Evolutionary conservation across 371 early-diverging fungal species (phyloP).

Genomic region (Mucor indicus): DNA sequence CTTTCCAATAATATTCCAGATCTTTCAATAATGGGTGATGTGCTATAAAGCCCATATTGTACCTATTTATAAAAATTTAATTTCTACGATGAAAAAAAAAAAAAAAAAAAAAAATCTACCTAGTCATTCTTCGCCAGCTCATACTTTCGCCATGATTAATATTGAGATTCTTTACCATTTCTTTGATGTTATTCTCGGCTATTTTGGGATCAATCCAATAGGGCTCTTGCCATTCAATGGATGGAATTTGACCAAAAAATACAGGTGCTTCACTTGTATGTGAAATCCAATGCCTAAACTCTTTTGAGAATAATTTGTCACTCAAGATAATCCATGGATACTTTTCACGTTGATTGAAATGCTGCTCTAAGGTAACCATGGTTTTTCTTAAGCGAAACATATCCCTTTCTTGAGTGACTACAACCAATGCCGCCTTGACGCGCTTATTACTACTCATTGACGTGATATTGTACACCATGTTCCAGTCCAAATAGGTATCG

Average conservation of each 20-base stretch:
- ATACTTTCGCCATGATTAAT: conserved; percentile 18
- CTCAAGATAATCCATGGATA: conserved; percentile 42
- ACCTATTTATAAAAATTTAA: conserved; percentile 35
- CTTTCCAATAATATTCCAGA: conserved; percentile 42
- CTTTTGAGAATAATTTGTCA: conserved; percentile 20
- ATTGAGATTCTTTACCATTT: conserved; percentile 3
- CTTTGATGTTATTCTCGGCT: conserved; percentile 15
- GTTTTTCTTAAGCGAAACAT: conserved; percentile 20
- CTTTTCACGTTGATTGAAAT: conserved; percentile 23
- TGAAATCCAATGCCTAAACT: conserved; percentile 20
- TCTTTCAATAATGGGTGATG: conserved; percentile 45
- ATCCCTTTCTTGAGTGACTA: conserved; percentile 23
- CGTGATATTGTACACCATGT: background rate
- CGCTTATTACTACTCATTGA: background rate
- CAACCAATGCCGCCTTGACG: conserved; percentile 29
- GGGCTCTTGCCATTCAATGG: conserved; percentile 34
- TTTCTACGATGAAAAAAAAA: background rate
- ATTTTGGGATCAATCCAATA: conserved; percentile 28
- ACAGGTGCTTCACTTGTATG: conserved; percentile 14
- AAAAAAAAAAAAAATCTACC: conserved; percentile 6
- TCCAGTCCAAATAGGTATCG: conserved; percentile 10
- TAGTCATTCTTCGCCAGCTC: conserved; percentile 28
- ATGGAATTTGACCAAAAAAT: conserved; percentile 30
- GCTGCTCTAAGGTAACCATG: conserved; percentile 29
- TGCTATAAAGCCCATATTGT: conserved; percentile 83